Percentiles rank a stretch among this genome's conserved stretches.
These are phyloP conservation scores for Calonectria hongkongensis DNA, from an alignment of 2,329 filamentous ascomycete genomes.

Conservation along the genomic window DNA sequence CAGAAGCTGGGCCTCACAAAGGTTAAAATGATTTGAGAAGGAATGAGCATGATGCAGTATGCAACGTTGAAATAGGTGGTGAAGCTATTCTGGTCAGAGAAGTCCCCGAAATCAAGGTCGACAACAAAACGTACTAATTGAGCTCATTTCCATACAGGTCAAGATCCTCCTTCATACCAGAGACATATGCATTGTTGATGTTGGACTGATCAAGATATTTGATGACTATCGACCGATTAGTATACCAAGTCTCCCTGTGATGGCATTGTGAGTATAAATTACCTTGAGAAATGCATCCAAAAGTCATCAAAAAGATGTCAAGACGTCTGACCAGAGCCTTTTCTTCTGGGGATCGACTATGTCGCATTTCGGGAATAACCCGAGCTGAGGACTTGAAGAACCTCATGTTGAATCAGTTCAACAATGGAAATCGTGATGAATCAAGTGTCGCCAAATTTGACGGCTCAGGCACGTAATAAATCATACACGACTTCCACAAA, in stretches of 20 bases:
- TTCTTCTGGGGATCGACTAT: constrained; percentile 27
- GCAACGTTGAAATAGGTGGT: constrained; percentile 74
- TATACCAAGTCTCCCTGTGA: no score
- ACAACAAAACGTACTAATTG: constrained; percentile 31
- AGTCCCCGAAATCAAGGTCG: background rate
- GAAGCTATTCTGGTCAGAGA: constrained; percentile 45
- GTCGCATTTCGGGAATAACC: background rate
- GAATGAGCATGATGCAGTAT: constrained; percentile 70
- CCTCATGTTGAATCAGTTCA: background rate
- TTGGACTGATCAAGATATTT: constrained; percentile 59
- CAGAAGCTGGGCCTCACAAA: constrained; percentile 61
- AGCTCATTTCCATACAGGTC: constrained; percentile 54
- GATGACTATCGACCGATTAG: constrained; percentile 20
- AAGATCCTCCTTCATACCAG: constrained; percentile 62
- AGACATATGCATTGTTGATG: constrained; percentile 62
- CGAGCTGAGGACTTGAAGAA: background rate
- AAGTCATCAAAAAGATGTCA: constrained; percentile 38
- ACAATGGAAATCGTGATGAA: background rate
- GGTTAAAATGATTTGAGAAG: constrained; percentile 62
- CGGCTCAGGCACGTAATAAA: background rate
- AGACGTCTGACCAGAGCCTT: constrained; percentile 31
- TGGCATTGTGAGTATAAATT: background rate
- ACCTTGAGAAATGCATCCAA: constrained; percentile 39
- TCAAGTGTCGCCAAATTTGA: background rate
- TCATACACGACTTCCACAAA: background rate